Conservation (phyloP, 495 filamentous ascomycete genomes). For the Glonium stellatum region DNA sequence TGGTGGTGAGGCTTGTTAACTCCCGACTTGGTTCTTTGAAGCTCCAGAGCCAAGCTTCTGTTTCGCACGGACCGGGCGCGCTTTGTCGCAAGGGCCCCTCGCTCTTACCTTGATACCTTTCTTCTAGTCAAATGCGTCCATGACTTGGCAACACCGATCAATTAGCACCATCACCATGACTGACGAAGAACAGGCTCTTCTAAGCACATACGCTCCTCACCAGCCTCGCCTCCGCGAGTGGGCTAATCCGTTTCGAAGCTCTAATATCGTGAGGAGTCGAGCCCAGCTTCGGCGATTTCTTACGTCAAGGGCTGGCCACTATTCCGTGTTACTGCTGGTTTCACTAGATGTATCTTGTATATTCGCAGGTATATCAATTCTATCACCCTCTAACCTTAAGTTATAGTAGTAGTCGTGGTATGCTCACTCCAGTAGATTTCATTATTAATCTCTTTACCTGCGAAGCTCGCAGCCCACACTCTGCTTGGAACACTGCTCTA, state of each 20-base stretch:
- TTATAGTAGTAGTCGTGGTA: not conserved
- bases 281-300: slow-evolving; percentile 39
- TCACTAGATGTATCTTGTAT: slow-evolving; percentile 51
- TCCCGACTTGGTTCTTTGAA: too few species aligned
- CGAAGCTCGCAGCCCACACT: slow-evolving; percentile 39
- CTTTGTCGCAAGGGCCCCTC: too few species aligned
- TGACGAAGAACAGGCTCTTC: not conserved
- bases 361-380: slow-evolving; percentile 39
- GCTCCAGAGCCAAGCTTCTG: too few species aligned
- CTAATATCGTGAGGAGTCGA: slow-evolving; percentile 1
- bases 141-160: too few species aligned
- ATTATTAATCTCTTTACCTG: slow-evolving; percentile 56
- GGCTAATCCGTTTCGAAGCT: not conserved
- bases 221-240: not conserved
- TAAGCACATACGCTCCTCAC: not conserved
- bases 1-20: not conserved
- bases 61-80: too few species aligned
- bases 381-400: not conserved
- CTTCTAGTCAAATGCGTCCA: too few species aligned
- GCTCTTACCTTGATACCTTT: too few species aligned
- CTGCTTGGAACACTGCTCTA: slow-evolving; percentile 36
- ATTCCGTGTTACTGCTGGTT: slow-evolving; percentile 49
- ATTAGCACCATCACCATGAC: not conserved
- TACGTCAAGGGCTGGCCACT: slow-evolving; percentile 52
- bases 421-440: slow-evolving; percentile 38